Percentiles rank a stretch among this genome's conserved stretches.
phyloP scores from a whole-genome alignment of 1,284 basidiomycete genomes.

The Cerioporus squamosus region DNA sequence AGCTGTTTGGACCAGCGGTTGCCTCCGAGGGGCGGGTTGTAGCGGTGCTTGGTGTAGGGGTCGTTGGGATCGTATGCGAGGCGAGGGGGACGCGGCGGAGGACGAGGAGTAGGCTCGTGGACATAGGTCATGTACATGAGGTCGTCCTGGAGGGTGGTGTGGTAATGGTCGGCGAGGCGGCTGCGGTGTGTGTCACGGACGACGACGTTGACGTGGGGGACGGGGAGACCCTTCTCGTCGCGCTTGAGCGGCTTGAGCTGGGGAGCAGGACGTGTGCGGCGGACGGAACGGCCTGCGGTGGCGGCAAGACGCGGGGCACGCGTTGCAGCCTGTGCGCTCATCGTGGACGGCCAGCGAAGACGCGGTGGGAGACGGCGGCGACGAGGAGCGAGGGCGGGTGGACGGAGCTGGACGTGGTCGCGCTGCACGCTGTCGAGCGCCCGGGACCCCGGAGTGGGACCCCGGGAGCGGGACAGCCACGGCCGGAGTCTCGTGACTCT shows the following conservation, averaged over 20 bases:
- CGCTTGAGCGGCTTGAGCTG: constrained; percentile 47
- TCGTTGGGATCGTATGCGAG: constrained; percentile 78
- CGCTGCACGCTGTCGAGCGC: too few species aligned
- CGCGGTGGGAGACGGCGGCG: too few species aligned
- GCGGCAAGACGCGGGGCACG: constrained; percentile 21
- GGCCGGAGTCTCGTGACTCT: too few species aligned
- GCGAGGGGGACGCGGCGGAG: constrained; percentile 60
- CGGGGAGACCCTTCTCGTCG: constrained; percentile 60
- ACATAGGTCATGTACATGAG: constrained; percentile 96
- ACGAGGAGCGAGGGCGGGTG: too few species aligned
- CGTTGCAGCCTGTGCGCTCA: constrained; percentile 28
- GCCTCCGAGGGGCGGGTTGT: constrained; percentile 78
- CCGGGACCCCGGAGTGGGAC: too few species aligned
- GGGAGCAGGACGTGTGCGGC: constrained; percentile 29
- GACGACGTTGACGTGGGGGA: constrained; percentile 65
- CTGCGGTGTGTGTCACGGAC: constrained; percentile 76
- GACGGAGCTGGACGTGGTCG: too few species aligned
- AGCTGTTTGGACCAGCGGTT: constrained; percentile 67
- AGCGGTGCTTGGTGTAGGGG: constrained; percentile 78
- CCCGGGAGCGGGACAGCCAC: too few species aligned
- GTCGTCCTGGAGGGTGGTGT: constrained; percentile 82
- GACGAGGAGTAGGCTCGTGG: constrained; percentile 62
- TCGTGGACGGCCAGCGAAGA: constrained; percentile 2
- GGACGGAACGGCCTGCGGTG: constrained; percentile 28
- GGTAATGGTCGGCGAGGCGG: constrained; percentile 86